These are phyloP conservation scores for Leccinum subgranulosum DNA, from an alignment of 768 basidiomycete genomes.

Conservation along the genomic window DNA sequence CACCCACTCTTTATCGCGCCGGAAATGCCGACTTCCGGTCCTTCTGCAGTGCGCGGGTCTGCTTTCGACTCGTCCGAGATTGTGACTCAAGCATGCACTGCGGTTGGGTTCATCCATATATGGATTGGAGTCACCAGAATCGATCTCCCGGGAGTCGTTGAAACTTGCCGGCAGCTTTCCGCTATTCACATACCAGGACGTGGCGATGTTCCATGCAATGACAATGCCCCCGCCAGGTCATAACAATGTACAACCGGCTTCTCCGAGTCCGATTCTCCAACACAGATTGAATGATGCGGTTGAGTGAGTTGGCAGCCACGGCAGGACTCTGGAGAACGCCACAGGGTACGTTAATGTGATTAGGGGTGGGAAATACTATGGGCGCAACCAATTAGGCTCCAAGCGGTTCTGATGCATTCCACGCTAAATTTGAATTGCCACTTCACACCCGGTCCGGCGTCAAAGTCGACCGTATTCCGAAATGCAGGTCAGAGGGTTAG, in stretches of 20 bases:
- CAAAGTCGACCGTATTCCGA: neutral
- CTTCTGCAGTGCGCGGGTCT: no score
- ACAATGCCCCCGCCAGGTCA: neutral
- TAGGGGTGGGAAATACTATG: no score
- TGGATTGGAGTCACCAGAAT: neutral
- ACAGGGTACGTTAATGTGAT: no score
- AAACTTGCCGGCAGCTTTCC: neutral
- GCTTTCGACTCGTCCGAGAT: no score
- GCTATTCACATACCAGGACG: neutral
- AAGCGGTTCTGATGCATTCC: neutral
- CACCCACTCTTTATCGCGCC: no score
- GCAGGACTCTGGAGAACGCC: neutral
- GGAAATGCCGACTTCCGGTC: no score
- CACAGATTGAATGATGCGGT: neutral
- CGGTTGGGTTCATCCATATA: neutral
- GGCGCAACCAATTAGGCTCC: no score
- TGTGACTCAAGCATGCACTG: no score
- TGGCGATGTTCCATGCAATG: neutral
- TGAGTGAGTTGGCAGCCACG: no score
- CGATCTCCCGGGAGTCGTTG: neutral
- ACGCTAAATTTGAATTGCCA: neutral
- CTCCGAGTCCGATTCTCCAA: neutral
- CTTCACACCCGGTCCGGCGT: neutral
- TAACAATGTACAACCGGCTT: neutral
- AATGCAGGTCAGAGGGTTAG: no score